These are phyloP conservation scores for Penstemon barbatus DNA, from an alignment of 257 asterid species.

Conservation along the genomic window DNA sequence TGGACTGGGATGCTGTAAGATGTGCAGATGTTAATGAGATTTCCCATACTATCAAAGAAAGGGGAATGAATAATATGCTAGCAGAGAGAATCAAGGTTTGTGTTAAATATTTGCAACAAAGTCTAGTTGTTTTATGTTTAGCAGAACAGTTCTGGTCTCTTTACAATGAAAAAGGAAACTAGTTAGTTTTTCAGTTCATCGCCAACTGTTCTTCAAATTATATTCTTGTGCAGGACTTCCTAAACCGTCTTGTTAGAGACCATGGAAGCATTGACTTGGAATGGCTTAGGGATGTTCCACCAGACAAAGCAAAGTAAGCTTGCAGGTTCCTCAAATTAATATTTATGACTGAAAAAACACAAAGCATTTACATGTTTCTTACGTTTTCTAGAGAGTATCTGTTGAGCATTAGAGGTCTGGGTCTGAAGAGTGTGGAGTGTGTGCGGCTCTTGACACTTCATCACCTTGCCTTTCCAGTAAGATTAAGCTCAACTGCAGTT, in stretches of 20 bases:
- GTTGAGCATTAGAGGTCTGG: constrained; percentile 88
- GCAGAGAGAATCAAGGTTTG: constrained; percentile 90
- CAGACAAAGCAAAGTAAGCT: constrained; percentile 91
- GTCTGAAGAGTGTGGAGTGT: constrained; percentile 95
- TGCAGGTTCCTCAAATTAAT: constrained; percentile 21
- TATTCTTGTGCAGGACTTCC: constrained; percentile 65
- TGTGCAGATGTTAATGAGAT: constrained; percentile 76
- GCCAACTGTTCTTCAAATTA: constrained; percentile 30
- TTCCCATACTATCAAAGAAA: constrained; percentile 78
- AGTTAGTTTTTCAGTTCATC: constrained; percentile 12
- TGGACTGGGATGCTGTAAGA: constrained; percentile 93
- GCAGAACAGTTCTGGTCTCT: constrained; percentile 2
- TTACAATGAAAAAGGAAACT: neutral
- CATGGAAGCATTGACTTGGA: constrained; percentile 90
- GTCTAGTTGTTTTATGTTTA: no score
- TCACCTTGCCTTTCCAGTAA: constrained; percentile 98
- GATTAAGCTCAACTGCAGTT: constrained; percentile 10
- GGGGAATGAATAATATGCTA: constrained; percentile 96
- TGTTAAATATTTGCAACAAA: constrained; percentile 14
- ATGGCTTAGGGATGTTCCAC: constrained; percentile 94
- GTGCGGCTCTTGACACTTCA: constrained; percentile 97
- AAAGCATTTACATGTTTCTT: constrained; percentile 23
- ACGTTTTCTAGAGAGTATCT: constrained; percentile 76
- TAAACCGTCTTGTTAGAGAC: constrained; percentile 75
- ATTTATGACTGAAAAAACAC: constrained; percentile 15